These are phyloP conservation scores for Penicillium palitans DNA, from an alignment of 2,329 filamentous ascomycete species.

Conservation along the genomic window DNA sequence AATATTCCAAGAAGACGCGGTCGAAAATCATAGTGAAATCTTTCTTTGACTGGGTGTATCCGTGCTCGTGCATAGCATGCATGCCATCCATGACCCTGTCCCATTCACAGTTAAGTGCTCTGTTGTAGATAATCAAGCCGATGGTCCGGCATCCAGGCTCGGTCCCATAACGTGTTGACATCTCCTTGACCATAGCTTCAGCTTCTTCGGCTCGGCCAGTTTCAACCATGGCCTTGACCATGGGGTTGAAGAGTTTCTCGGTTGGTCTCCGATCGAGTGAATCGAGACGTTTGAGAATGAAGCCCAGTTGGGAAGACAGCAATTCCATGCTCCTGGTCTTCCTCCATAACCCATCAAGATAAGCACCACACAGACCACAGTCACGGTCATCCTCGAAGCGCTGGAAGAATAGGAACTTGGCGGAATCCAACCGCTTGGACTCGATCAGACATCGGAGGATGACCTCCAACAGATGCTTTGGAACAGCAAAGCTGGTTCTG, in stretches of 20 bases:
- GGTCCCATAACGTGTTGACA: conserved; percentile 34
- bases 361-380: conserved; percentile 40
- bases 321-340: conserved; percentile 42
- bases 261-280: conserved; percentile 35
- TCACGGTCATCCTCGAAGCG: conserved; percentile 35
- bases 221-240: conserved; percentile 43
- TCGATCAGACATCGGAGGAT: conserved; percentile 41
- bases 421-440: conserved; percentile 38
- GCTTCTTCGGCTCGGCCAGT: conserved; percentile 39
- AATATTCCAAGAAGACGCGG: conserved; percentile 45
- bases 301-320: conserved; percentile 36
- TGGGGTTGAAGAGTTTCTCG: conserved; percentile 43
- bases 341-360: conserved; percentile 41
- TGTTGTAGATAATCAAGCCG: conserved; percentile 40
- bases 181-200: conserved; percentile 37
- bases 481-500: conserved; percentile 31
- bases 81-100: conserved; percentile 41
- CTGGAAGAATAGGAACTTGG: conserved; percentile 39
- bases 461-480: conserved; percentile 35
- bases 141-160: conserved; percentile 37
- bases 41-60: conserved; percentile 29
- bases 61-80: conserved; percentile 38
- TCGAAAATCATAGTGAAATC: conserved; percentile 40
- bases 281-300: conserved; percentile 29
- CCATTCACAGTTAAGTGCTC: conserved; percentile 44